Evolutionary conservation across 108 stramenopile genomes (phyloP).

Genomic region (Fistulifera pelliculosa): DNA sequence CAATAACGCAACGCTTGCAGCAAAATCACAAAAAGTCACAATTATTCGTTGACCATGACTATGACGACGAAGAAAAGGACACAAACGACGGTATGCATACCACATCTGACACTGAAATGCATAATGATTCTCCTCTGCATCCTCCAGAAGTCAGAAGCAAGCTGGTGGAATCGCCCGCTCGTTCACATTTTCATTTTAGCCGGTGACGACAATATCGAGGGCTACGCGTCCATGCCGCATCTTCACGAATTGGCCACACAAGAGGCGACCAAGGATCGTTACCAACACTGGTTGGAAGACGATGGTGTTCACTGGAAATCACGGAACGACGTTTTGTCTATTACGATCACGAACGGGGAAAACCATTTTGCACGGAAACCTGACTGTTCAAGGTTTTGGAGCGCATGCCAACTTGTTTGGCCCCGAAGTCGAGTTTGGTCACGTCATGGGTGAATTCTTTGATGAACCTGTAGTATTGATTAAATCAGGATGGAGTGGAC

Average conservation of each 20-base stretch:
- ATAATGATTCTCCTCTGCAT: too few relatives aligned
- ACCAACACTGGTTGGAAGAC: conserved; percentile 4
- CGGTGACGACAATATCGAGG: conserved; percentile 14
- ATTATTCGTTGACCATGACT: too few relatives aligned
- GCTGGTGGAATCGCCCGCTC: neutral
- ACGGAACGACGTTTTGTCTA: conserved; percentile 13
- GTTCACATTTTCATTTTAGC: conserved; percentile 4
- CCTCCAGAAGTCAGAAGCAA: too few relatives aligned
- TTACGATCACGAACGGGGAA: conserved; percentile 8
- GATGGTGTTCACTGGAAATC: conserved; percentile 1
- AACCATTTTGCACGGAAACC: conserved; percentile 6
- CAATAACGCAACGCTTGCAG: too few relatives aligned
- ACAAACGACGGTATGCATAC: too few relatives aligned
- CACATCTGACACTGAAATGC: too few relatives aligned
- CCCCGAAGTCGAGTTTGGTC: conserved; percentile 36
- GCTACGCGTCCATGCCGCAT: conserved; percentile 4
- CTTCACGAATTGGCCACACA: neutral
- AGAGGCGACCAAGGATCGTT: conserved; percentile 3
- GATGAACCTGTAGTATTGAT: conserved; percentile 30
- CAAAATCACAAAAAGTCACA: too few relatives aligned
- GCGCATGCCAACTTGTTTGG: conserved; percentile 22
- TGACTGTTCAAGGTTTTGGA: conserved; percentile 21
- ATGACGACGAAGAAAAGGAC: too few relatives aligned
- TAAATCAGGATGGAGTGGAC: conserved; percentile 24
- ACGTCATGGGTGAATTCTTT: conserved; percentile 19